Evolutionary conservation across 1,139 yeast genomes (phyloP).

Genomic region (Suhomyces bokatorum): DNA sequence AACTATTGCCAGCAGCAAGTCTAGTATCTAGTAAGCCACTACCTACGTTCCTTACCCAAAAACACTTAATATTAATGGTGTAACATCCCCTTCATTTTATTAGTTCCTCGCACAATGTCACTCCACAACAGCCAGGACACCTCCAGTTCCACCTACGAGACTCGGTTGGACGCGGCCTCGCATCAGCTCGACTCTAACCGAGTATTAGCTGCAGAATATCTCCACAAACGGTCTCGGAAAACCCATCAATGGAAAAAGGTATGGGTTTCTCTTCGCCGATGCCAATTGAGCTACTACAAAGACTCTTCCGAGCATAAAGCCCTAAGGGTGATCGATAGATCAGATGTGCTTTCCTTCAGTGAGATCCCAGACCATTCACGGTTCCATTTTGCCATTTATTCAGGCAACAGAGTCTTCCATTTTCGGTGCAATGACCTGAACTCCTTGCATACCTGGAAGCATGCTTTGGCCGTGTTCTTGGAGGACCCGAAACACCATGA

Average conservation of each 20-base stretch:
- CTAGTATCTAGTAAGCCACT: too few species aligned
- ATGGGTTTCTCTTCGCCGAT: constrained; percentile 61
- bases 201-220: constrained; percentile 13
- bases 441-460: constrained; percentile 45
- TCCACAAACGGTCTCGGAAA: constrained; percentile 25
- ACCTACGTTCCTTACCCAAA: neutral
- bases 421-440: constrained; percentile 37
- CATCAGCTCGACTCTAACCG: constrained; percentile 2
- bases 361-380: constrained; percentile 35
- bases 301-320: constrained; percentile 60
- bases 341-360: constrained; percentile 24
- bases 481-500: constrained; percentile 3
- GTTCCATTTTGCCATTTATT: constrained; percentile 44
- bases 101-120: neutral
- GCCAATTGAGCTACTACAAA: constrained; percentile 59
- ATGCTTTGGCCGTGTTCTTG: constrained; percentile 30
- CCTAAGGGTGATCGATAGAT: constrained; percentile 39
- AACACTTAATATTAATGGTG: neutral
- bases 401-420: constrained; percentile 42
- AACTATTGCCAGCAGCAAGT: too few species aligned
- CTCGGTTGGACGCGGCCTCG: neutral
- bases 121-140: neutral
- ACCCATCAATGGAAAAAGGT: constrained; percentile 47
- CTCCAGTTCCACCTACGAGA: neutral
- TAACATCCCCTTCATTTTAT: neutral